Evolutionary conservation across 2,329 filamentous ascomycete species (phyloP), one percentile per base, ranked within the genome.

Genomic region (Colletotrichum tabaci): DNA sequence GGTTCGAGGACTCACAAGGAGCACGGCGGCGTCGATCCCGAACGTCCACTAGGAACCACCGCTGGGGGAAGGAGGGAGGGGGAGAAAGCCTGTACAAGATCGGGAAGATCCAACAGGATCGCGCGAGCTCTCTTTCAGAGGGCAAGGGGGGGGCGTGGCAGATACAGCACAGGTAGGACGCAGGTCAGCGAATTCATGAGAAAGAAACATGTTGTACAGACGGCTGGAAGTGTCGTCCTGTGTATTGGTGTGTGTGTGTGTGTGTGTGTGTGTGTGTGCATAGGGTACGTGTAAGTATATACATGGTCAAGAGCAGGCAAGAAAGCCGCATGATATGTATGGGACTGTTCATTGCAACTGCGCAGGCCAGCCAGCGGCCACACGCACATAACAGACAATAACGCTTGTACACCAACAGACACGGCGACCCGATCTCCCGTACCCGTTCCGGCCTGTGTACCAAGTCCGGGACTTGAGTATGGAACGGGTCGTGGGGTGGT

Each of bases 1-100:
- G 47, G 21, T 47, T 46, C 40, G 23, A 46, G 42, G 21, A 42
- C 57, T 55, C 56, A 8, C 30, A 66, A 55, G 38, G 55, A 40
- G 30, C 30, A 46, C 40, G 47, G 55, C 47, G 62, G 62, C 35
- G 62, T 55, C 62, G 55, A 70, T 66, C 62, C 67, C 62, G 47
- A 61, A 55, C 40, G 62, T 56, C 55, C 42, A 55, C 55, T 49
- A 7, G n/a, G 15, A 42, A 40, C 40, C 21, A 35, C 50, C 42
- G 30, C 62, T 9, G 30, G 26, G 30, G 8, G 8, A 35, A 35
- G 30, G 30, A 35, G 30, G 30, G 30, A 9, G 8, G 30, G 30
- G 30, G 5, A 30, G 30, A 47, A 40, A 40, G 23, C 40, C 44
- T 47, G n/a, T 18, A 16, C 10, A 18, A n/a, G 1, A 47, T 15